A percentile compares a stretch with the other conserved stretches of the same genome.
These are phyloP conservation scores for Cicer bijugum DNA, from an alignment of 306 rosid genomes.

Conservation along the genomic window DNA sequence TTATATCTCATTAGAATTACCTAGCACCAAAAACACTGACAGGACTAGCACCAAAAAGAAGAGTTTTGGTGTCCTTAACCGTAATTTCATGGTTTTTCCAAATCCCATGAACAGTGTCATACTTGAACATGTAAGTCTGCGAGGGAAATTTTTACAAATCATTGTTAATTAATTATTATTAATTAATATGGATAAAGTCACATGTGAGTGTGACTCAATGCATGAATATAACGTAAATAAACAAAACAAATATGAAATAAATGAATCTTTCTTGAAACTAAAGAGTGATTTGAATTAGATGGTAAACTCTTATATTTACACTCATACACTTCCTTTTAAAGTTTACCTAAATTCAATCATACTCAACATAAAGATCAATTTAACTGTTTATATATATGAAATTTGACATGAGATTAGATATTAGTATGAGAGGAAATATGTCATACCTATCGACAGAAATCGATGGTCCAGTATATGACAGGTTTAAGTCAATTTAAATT, in stretches of 20 bases:
- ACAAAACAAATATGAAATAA: not conserved
- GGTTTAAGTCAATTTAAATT: too few relatives aligned
- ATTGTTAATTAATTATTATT: not conserved
- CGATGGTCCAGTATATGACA: too few relatives aligned
- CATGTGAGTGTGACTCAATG: not conserved
- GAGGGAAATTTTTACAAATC: not conserved
- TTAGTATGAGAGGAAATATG: too few relatives aligned
- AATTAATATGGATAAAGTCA: not conserved
- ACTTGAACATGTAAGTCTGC: constrained; percentile 66
- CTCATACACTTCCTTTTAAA: too few relatives aligned
- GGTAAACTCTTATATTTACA: too few relatives aligned
- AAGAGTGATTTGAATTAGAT: too few relatives aligned
- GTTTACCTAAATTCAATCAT: too few relatives aligned
- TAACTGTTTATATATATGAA: too few relatives aligned
- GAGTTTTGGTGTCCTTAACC: constrained; percentile 55
- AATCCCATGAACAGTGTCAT: constrained; percentile 57
- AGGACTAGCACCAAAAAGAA: constrained; percentile 47
- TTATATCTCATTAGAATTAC: constrained; percentile 34
- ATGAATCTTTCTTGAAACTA: not conserved
- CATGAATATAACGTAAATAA: not conserved
- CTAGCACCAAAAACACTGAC: constrained; percentile 54
- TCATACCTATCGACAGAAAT: too few relatives aligned
- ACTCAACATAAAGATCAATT: too few relatives aligned
- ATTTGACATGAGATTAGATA: too few relatives aligned
- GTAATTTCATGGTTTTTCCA: constrained; percentile 52